Percentiles rank a stretch among this genome's conserved stretches.
Evolutionary conservation across 2,329 filamentous ascomycete genomes (phyloP).

Genomic region (Colletotrichum sp.): DNA sequence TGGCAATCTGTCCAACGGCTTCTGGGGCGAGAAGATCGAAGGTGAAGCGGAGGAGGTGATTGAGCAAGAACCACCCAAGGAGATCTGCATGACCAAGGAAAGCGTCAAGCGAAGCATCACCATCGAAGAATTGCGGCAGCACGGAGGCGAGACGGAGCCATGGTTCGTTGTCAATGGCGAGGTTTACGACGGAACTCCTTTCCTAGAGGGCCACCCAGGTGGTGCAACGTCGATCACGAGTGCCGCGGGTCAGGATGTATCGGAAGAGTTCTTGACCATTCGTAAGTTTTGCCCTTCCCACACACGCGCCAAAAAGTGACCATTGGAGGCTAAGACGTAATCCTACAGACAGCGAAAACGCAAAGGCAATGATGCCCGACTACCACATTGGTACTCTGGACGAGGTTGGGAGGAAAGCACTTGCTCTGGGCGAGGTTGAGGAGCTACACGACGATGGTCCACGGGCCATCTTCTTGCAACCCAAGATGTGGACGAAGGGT

Average conservation of each 20-base stretch:
- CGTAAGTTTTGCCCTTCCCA: conserved; percentile 61
- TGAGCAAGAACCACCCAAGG: conserved; percentile 57
- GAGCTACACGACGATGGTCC: conserved; percentile 37
- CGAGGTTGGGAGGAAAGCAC: conserved; percentile 53
- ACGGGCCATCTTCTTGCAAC: conserved; percentile 71
- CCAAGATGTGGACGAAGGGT: conserved; percentile 76
- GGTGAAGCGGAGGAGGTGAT: conserved; percentile 49
- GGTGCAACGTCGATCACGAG: conserved; percentile 84
- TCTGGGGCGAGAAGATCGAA: conserved; percentile 78
- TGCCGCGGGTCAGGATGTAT: conserved; percentile 80
- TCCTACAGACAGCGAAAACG: conserved; percentile 82
- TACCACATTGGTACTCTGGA: conserved; percentile 86
- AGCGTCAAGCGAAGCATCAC: conserved; percentile 67
- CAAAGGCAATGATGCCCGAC: conserved; percentile 84
- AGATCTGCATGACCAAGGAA: conserved; percentile 80
- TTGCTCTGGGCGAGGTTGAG: conserved; percentile 51
- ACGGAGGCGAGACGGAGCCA: conserved; percentile 68
- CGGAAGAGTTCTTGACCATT: conserved; percentile 91
- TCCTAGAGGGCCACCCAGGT: conserved; percentile 83
- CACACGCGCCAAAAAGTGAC: not conserved
- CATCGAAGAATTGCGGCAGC: conserved; percentile 73
- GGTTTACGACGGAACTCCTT: conserved; percentile 85
- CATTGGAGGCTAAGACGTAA: conserved; percentile 27
- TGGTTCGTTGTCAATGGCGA: conserved; percentile 92
- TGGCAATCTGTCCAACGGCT: conserved; percentile 79